Evolutionary conservation across 768 basidiomycete genomes (phyloP), one percentile per base, ranked within the genome.

Genomic region (Suillus subaureus): DNA sequence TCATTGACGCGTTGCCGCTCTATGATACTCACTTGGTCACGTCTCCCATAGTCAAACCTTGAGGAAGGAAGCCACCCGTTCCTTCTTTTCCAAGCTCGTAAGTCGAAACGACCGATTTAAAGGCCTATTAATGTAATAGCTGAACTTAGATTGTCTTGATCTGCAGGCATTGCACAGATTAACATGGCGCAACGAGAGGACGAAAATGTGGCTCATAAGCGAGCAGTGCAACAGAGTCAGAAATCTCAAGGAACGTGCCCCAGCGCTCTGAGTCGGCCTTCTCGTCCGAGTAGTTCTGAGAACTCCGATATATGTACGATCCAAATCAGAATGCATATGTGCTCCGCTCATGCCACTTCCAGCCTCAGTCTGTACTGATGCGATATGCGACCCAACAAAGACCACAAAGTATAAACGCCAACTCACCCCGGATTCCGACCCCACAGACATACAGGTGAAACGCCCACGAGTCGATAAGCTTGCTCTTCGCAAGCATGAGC

Each of bases 401-500:
- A 51, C 6, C 3, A 8, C 26, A 28, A 18, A 4, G 31, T 11
- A 3, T 12, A 54, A 54, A 31, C 52, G 52, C 28, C 52, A 54
- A 4, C 9, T 31, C 21, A 21, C 52, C 11, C 9, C 31, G 9
- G 52, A 54, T 11, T 21, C 18, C 5, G 52, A 54, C 9, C 4
- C 5, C 8, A 21, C 4, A 18, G 18, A 54, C 9, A 31, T 31
- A 31, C 16, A 11, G 52, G 28, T 28, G 11, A 54, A 54, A 31
- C 28, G 28, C 28, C 4, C 52, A 31, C 52, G 28, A 54, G 11
- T 8, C 31, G 31, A 54, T 11, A 21, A 18, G 18, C 0, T 1
- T 21, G 18, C 18, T 21, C 18, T 71, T 42, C 57, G 35, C 40
- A 65, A 62, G 64, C 65, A 69, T 64, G 42, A 68, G 60, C n/a